Conservation (phyloP, 768 basidiomycete genomes). For the Podaxis sp. region DNA sequence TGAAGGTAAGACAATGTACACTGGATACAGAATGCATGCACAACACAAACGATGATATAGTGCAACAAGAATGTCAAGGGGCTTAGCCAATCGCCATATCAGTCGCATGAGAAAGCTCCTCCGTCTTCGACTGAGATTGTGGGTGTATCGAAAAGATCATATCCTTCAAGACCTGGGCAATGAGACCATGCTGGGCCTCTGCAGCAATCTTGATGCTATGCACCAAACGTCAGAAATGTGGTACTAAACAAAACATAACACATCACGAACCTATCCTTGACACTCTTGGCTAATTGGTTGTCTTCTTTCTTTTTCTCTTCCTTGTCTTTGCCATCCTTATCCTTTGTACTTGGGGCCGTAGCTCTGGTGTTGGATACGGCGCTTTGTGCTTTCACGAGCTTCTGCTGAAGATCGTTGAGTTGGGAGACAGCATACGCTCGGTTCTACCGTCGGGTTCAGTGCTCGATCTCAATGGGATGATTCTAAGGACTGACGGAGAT, state of each 20-base stretch:
- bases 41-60: background rate
- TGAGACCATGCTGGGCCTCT: constrained; percentile 92
- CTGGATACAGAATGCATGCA: background rate
- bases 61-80: background rate
- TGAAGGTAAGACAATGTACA: background rate
- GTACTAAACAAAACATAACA: background rate
- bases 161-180: constrained; percentile 91
- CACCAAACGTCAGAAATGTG: background rate
- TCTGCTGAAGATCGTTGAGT: constrained; percentile 84
- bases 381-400: constrained; percentile 69
- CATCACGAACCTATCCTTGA: constrained; percentile 73
- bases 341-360: constrained; percentile 47
- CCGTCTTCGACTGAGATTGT: constrained; percentile 20
- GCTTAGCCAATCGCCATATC: constrained; percentile 47
- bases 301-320: constrained; percentile 82
- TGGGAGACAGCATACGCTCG: constrained; percentile 92
- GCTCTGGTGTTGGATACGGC: constrained; percentile 57
- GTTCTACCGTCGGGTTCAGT: constrained; percentile 51
- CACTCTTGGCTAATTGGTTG: constrained; percentile 81
- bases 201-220: constrained; percentile 80
- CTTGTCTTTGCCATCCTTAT: constrained; percentile 49
- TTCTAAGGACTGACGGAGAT: constrained; percentile 67
- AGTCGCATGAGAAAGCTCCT: constrained; percentile 33
- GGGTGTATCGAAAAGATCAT: constrained; percentile 75
- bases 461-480: background rate